Evolutionary conservation across 805 yeast genomes (phyloP).

Genomic region (Lipomyces mesembrius): DNA sequence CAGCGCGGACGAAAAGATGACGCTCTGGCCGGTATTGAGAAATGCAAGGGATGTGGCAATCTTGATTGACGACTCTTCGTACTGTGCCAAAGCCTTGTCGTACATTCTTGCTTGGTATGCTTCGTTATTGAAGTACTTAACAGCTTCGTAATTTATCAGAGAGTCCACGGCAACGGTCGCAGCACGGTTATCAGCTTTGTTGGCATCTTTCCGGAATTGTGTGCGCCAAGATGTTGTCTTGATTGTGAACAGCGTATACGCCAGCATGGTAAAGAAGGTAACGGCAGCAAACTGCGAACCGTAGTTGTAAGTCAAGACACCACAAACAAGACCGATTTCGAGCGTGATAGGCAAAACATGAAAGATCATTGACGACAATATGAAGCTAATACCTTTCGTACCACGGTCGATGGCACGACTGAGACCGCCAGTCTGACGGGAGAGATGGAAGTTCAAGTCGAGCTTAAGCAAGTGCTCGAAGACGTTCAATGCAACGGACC

Average conservation of each 20-base stretch:
- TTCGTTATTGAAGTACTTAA: conserved; percentile 93
- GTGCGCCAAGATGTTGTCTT: conserved; percentile 97
- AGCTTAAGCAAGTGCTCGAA: conserved; percentile 80
- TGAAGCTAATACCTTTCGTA: conserved; percentile 94
- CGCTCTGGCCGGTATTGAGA: conserved; percentile 75
- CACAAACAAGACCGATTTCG: conserved; percentile 91
- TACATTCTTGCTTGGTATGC: conserved; percentile 76
- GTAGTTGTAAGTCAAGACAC: conserved; percentile 89
- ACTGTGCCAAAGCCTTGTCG: conserved; percentile 69
- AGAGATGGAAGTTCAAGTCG: conserved; percentile 86
- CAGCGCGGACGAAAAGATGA: conserved; percentile 81
- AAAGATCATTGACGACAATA: conserved; percentile 94
- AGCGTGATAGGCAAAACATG: conserved; percentile 91
- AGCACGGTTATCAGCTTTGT: conserved; percentile 93
- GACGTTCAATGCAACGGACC: conserved; percentile 85
- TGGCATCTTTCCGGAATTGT: conserved; percentile 83
- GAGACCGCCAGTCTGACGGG: conserved; percentile 93
- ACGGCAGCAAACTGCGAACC: conserved; percentile 89
- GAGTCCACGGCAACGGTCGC: conserved; percentile 94
- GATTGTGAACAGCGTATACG: conserved; percentile 85
- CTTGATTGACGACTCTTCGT: conserved; percentile 70
- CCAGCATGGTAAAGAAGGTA: conserved; percentile 84
- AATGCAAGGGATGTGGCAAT: conserved; percentile 79
- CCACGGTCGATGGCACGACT: conserved; percentile 97
- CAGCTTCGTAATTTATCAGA: conserved; percentile 90